Evolutionary conservation across 2,329 filamentous ascomycete species (phyloP).

Genomic region (Ophidiomyces ophidiicola): DNA sequence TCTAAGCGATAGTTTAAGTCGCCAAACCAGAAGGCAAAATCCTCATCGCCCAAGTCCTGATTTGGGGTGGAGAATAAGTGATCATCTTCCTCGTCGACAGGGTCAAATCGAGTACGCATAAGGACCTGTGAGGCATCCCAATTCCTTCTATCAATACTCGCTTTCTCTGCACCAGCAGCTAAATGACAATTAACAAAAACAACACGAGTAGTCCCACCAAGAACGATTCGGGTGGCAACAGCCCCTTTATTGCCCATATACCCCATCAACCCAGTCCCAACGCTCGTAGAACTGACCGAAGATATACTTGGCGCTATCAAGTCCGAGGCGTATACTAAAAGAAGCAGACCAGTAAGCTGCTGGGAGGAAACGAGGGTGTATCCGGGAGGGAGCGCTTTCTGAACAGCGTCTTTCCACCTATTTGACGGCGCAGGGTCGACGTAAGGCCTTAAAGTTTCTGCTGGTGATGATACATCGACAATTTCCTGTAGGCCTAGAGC

Average conservation of each 20-base stretch:
- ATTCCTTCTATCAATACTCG: constrained; percentile 67
- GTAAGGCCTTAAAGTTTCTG: constrained; percentile 66
- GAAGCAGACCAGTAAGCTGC: constrained; percentile 72
- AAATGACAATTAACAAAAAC: constrained; percentile 89
- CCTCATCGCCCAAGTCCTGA: constrained; percentile 71
- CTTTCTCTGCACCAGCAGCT: constrained; percentile 69
- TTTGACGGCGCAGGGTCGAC: constrained; percentile 58
- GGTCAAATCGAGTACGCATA: constrained; percentile 63
- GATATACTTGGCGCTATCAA: constrained; percentile 61
- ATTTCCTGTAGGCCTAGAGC: constrained; percentile 86
- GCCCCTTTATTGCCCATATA: constrained; percentile 97
- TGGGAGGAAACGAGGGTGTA: constrained; percentile 68
- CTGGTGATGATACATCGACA: constrained; percentile 64
- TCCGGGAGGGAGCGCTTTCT: constrained; percentile 59
- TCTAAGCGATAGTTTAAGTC: constrained; percentile 92
- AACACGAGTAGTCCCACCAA: constrained; percentile 80
- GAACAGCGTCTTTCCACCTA: constrained; percentile 69
- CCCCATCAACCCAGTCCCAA: constrained; percentile 81
- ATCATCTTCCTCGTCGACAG: constrained; percentile 53
- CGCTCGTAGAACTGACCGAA: constrained; percentile 66
- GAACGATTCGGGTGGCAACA: constrained; percentile 63
- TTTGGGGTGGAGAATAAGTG: constrained; percentile 42
- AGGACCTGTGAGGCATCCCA: constrained; percentile 80
- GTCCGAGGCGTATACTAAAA: constrained; percentile 76
- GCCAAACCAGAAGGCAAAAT: constrained; percentile 92